Percentiles rank a stretch among this genome's conserved stretches.
These are phyloP conservation scores for Leishmania amazonensis DNA, from an alignment of 208 protist genomes.

Conservation along the genomic window DNA sequence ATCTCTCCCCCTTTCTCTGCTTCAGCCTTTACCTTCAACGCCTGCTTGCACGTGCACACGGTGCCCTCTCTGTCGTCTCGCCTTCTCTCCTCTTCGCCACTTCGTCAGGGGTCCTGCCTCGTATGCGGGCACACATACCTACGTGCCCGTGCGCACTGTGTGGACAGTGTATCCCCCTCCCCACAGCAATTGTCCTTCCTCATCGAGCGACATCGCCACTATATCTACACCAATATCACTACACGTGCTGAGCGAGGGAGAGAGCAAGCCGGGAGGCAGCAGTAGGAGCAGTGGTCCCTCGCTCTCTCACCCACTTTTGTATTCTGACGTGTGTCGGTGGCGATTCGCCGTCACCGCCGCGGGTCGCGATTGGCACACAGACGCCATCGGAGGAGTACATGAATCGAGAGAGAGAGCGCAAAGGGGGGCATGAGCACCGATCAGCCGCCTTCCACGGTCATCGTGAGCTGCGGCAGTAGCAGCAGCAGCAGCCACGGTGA, in stretches of 20 bases:
- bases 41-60: background rate
- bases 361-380: background rate
- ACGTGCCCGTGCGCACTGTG: background rate
- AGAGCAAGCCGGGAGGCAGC: background rate
- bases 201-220: background rate
- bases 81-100: background rate
- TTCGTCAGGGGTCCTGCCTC: background rate
- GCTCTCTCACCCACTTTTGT: background rate
- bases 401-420: background rate
- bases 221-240: too few species aligned
- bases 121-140: background rate
- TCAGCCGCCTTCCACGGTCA: background rate
- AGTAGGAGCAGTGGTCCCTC: background rate
- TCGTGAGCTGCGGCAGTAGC: background rate
- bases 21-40: background rate
- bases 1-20: background rate
- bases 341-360: background rate
- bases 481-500: background rate
- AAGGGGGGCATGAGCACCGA: background rate
- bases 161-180: background rate
- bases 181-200: background rate
- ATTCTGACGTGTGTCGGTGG: background rate
- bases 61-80: background rate
- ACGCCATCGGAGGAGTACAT: background rate
- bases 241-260: too few species aligned